These are phyloP conservation scores for Karstenula rhodostoma DNA, from an alignment of 2,329 filamentous ascomycete species.

Conservation along the genomic window DNA sequence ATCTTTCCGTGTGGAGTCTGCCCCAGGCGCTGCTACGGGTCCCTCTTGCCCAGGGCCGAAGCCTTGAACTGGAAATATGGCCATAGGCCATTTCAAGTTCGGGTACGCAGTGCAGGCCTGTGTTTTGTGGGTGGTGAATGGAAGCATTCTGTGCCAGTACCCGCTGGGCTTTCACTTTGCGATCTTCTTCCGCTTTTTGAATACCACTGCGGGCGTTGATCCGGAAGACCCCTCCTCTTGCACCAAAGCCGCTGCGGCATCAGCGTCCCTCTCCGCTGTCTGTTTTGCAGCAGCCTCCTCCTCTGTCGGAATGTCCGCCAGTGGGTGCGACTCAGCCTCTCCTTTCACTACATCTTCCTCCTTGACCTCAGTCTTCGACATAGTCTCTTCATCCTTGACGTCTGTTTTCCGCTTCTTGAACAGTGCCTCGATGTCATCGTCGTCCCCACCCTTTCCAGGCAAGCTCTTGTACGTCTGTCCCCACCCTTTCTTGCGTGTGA, in stretches of 20 bases:
- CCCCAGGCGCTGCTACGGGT: too few relatives aligned
- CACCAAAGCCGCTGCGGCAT: conserved; percentile 21
- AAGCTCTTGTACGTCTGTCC: conserved; percentile 56
- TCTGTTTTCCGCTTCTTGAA: conserved; percentile 46
- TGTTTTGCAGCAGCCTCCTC: conserved; percentile 33
- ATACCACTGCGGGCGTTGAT: conserved; percentile 64
- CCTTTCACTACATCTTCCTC: conserved; percentile 52
- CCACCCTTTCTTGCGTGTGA: conserved; percentile 53
- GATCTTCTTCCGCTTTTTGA: conserved; percentile 81
- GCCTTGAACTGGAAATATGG: too few relatives aligned
- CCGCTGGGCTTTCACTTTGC: conserved; percentile 49
- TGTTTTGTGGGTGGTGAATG: background rate
- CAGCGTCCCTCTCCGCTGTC: conserved; percentile 23
- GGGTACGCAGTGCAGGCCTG: background rate
- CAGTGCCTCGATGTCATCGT: conserved; percentile 73
- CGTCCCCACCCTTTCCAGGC: conserved; percentile 57
- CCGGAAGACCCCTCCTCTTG: conserved; percentile 32
- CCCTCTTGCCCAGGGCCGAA: too few relatives aligned
- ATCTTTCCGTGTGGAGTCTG: background rate
- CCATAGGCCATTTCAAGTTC: background rate
- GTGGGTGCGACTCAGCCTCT: conserved; percentile 44
- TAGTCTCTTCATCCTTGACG: conserved; percentile 4
- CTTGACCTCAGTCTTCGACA: conserved; percentile 34
- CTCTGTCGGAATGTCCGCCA: conserved; percentile 29
- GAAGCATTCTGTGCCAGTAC: background rate